phyloP scores from a whole-genome alignment of 768 basidiomycete genomes.

The Chalciporus piperatus region DNA sequence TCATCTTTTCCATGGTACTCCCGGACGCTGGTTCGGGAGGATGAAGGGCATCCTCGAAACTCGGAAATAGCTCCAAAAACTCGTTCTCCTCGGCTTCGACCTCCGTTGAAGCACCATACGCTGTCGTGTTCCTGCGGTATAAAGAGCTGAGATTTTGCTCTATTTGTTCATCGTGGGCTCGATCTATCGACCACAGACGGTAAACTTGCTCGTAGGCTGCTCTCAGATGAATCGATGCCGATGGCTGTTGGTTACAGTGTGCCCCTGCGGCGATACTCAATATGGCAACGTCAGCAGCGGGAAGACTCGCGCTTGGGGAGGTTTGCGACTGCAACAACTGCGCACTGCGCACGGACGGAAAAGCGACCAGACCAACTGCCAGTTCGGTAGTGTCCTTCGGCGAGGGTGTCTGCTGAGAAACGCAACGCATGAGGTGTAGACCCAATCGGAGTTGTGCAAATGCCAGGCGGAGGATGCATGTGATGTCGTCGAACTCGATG shows the following conservation, averaged over 20 bases:
- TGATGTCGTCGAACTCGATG: conserved; percentile 68
- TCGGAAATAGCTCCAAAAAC: conserved; percentile 82
- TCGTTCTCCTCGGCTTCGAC: conserved; percentile 80
- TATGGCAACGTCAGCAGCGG: conserved; percentile 33
- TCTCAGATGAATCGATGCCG: conserved; percentile 33
- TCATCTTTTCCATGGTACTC: conserved; percentile 1
- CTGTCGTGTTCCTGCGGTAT: conserved; percentile 63
- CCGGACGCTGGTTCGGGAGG: background rate
- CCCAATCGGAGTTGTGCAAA: conserved; percentile 70
- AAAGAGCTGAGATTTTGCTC: conserved; percentile 66
- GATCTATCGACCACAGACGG: conserved; percentile 83
- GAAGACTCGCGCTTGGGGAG: conserved; percentile 5
- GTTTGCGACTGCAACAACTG: conserved; percentile 31
- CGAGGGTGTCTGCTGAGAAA: conserved; percentile 15
- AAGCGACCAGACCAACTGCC: conserved; percentile 42
- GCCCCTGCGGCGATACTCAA: conserved; percentile 43
- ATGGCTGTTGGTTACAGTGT: conserved; percentile 21
- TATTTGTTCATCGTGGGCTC: conserved; percentile 62
- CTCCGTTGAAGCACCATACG: conserved; percentile 58
- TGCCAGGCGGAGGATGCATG: conserved; percentile 60
- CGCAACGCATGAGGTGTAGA: conserved; percentile 49
- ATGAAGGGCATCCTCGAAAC: conserved; percentile 62
- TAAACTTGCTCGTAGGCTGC: conserved; percentile 64
- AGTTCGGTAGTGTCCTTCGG: conserved; percentile 22
- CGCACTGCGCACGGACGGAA: conserved; percentile 51